These are phyloP conservation scores for Stachybotrys chartarum DNA, from an alignment of 2,329 filamentous ascomycete species.

Conservation along the genomic window DNA sequence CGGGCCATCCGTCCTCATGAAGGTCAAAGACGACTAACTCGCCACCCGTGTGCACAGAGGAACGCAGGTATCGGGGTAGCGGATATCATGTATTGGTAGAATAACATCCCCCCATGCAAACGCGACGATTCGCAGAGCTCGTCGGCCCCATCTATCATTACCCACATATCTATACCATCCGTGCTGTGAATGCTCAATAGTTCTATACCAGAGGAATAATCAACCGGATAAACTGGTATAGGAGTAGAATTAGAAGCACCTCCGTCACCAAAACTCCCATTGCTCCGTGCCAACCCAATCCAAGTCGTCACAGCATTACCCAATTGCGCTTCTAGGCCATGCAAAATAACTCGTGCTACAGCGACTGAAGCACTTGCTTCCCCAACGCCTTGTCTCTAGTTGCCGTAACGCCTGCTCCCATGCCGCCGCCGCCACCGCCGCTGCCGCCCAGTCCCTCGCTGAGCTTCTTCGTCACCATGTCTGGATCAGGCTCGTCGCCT, in stretches of 20 bases:
- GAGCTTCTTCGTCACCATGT: constrained; percentile 32
- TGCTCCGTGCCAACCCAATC: neutral
- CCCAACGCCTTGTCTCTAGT: constrained; percentile 13
- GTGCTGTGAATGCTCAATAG: neutral
- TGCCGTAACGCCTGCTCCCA: neutral
- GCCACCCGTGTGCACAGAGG: neutral
- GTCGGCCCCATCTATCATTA: neutral
- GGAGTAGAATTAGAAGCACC: no score
- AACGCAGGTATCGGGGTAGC: no score
- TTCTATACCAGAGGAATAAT: neutral
- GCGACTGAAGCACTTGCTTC: constrained; percentile 11
- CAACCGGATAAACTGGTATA: no score
- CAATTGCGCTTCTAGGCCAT: neutral
- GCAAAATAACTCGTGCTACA: neutral
- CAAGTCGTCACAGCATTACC: neutral
- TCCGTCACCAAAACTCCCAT: neutral
- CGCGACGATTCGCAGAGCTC: neutral
- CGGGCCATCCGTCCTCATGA: neutral
- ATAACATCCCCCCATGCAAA: neutral
- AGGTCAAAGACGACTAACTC: neutral
- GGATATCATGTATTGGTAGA: neutral
- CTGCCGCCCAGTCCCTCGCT: constrained; percentile 23
- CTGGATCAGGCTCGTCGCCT: constrained; percentile 37
- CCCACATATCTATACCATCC: neutral
- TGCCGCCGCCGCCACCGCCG: neutral